phyloP scores from a whole-genome alignment of 2,329 filamentous ascomycete species.

The Grosmannia serpens region DNA sequence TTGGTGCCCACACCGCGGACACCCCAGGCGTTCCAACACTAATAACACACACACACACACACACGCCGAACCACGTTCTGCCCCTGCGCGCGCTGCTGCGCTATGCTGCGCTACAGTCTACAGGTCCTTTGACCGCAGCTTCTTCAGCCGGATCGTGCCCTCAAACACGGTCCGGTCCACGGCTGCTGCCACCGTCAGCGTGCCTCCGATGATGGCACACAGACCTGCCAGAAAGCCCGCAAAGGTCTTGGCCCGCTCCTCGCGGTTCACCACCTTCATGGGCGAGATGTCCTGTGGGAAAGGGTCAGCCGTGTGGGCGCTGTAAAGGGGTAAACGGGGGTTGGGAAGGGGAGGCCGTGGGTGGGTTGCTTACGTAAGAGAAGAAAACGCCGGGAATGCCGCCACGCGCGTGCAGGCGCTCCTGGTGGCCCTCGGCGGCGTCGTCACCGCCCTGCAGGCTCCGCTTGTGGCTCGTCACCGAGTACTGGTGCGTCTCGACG shows the following conservation, averaged over 20 bases:
- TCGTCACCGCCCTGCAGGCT: constrained; percentile 77
- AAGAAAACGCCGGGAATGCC: constrained; percentile 98
- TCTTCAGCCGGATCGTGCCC: constrained; percentile 73
- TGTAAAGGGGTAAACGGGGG: neutral
- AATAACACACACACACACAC: neutral
- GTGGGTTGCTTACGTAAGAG: constrained; percentile 65
- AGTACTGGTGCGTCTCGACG: constrained; percentile 97
- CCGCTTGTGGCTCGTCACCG: constrained; percentile 90
- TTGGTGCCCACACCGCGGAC: neutral
- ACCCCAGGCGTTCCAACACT: neutral
- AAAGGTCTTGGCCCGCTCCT: constrained; percentile 80
- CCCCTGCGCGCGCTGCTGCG: neutral
- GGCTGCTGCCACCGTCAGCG: constrained; percentile 87
- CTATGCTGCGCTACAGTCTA: no score
- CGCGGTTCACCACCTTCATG: constrained; percentile 98
- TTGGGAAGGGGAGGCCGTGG: neutral
- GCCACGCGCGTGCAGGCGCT: constrained; percentile 77
- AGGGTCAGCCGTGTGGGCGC: neutral
- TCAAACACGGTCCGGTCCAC: constrained; percentile 88
- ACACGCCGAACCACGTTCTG: neutral
- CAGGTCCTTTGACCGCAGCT: constrained; percentile 59
- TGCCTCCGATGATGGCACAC: constrained; percentile 89
- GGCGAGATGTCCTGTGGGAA: constrained; percentile 78
- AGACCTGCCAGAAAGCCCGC: constrained; percentile 86
- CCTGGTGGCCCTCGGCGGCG: constrained; percentile 76